Conservation (phyloP, 2,329 filamentous ascomycete species). For the Mollisia scopiformis region DNA sequence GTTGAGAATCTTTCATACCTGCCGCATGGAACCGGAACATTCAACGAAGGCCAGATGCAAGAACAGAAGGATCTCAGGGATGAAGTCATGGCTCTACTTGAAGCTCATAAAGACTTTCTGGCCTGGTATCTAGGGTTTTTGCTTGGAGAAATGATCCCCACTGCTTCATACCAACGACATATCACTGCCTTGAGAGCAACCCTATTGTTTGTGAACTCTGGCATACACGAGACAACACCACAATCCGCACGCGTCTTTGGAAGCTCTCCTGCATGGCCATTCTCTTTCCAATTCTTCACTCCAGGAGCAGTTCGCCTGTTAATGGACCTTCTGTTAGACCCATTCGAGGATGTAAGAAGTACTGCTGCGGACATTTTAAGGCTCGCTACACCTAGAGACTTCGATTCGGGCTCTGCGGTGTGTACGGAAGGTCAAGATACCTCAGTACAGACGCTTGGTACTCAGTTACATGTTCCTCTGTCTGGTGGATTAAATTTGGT, state of each 20-base stretch:
- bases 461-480: too few relatives aligned
- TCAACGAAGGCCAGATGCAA: not conserved
- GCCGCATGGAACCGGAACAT: not conserved
- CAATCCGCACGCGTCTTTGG: constrained; percentile 1
- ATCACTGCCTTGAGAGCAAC: constrained; percentile 78
- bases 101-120: constrained; percentile 67
- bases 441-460: too few relatives aligned
- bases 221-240: constrained; percentile 28
- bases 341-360: constrained; percentile 88
- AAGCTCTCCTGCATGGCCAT: constrained; percentile 32
- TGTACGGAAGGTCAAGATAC: not conserved
- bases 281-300: constrained; percentile 41
- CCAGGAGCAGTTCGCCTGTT: constrained; percentile 63
- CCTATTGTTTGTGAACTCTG: constrained; percentile 59
- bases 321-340: constrained; percentile 81
- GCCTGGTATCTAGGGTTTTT: constrained; percentile 76
- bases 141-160: constrained; percentile 73
- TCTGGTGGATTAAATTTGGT: too few relatives aligned
- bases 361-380: constrained; percentile 54
- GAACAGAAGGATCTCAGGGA: constrained; percentile 28
- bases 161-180: constrained; percentile 87
- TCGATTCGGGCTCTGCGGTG: not conserved
- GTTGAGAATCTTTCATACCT: constrained; percentile 25
- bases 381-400: constrained; percentile 45
- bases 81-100: constrained; percentile 21